Evolutionary conservation across 2,329 filamentous ascomycete species (phyloP), one percentile per base, ranked within the genome.

Genomic region (Colletotrichum shisoi): DNA sequence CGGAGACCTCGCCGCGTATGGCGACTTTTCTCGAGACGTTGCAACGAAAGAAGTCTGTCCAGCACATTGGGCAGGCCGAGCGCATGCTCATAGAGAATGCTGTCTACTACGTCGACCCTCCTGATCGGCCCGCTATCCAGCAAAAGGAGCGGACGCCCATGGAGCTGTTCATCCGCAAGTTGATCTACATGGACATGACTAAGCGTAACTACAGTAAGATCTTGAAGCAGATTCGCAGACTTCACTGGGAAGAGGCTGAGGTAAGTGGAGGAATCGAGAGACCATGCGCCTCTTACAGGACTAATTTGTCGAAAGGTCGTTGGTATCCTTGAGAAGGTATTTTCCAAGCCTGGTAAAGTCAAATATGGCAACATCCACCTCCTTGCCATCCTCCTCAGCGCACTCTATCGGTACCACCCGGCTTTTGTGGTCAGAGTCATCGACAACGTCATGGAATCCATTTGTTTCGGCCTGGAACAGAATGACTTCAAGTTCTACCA

Each of bases 401-500:
- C 93, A 1, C 84, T 99, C 48, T 94, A 96, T 75, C 89, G 94
- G 15, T 96, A 98, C 73, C 95, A 99, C 71, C 91, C 94, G 64
- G 89, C 90, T 12, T 99, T 99, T 74, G 91, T 94, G 19, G 91
- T 97, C 63, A 87, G 87, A n/a, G 89, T 97, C 54, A 92, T 99
- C 70, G 95, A 99, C 76, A 93, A 94, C 70, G 81, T 98, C 6
- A 83, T 98, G 17, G 96, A 99, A 78, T 90, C 92, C 6, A 90
- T 99, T 70, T 91, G 87, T 0, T 86, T 96, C 70, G 95, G 95
- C 1, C 83, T 99, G 2, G 95, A 99, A 78, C 88, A 94, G 72
- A 98, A 98, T 73, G 95, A 99, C 76, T 99, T 97, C 84, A 94
- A 96, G 74, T 96, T 93, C 80, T 97, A 96, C 75, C 95, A 99